Evolutionary conservation across 352 stramenopile species (phyloP).

Genomic region (Peronospora belbahrii): DNA sequence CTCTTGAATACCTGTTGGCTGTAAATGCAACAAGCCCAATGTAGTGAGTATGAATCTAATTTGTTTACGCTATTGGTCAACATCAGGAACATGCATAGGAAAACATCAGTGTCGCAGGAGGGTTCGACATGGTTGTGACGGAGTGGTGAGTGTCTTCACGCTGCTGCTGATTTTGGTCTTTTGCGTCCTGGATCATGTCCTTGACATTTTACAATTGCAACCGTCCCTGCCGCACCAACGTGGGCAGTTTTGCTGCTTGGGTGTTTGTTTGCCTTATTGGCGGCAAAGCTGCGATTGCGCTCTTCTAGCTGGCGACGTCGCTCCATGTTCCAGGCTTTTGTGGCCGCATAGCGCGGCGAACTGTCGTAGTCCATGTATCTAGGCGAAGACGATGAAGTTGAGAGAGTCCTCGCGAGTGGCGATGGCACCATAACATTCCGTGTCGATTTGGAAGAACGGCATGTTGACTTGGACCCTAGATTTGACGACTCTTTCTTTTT

Average conservation of each 20-base stretch:
- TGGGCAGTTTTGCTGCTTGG: constrained; percentile 6
- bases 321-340: constrained; percentile 31
- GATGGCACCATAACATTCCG: constrained; percentile 1
- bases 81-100: background rate
- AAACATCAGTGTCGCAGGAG: background rate
- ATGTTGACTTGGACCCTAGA: constrained; percentile 5
- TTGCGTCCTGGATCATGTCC: background rate
- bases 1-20: too few relatives aligned
- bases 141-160: constrained; percentile 6
- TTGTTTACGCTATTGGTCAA: constrained; percentile 16
- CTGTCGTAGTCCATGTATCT: constrained; percentile 34
- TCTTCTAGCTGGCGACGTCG: constrained; percentile 29
- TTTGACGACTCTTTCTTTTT: background rate
- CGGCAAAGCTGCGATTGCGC: constrained; percentile 17
- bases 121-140: constrained; percentile 1
- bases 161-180: constrained; percentile 3
- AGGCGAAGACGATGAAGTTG: constrained; percentile 8
- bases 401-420: constrained; percentile 3
- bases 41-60: constrained; percentile 4
- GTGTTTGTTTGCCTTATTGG: constrained; percentile 9
- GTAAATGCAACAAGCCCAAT: background rate
- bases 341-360: constrained; percentile 28
- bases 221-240: constrained; percentile 8
- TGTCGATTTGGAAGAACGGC: constrained; percentile 8
- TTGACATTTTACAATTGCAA: constrained; percentile 15